Conservation (phyloP, 106 monocot species). For the Acanthochlamys bracteata region DNA sequence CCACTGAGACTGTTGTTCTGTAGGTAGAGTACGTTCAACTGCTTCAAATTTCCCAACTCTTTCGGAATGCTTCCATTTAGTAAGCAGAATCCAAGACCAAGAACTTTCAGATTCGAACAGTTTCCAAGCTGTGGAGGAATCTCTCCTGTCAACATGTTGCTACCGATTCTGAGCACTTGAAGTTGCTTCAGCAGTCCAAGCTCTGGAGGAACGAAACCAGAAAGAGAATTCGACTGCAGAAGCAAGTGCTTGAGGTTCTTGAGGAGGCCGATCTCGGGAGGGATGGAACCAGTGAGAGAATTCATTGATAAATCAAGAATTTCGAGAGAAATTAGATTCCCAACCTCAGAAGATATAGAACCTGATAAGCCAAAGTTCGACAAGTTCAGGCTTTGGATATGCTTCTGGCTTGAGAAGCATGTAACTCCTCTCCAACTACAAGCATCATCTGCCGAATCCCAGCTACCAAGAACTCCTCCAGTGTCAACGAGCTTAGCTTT, state of each 20-base stretch:
- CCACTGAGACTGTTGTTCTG: constrained; percentile 40
- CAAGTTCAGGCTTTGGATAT: constrained; percentile 52
- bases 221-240: constrained; percentile 70
- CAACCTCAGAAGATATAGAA: constrained; percentile 39
- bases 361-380: constrained; percentile 59
- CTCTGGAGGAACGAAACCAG: constrained; percentile 57
- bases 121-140: constrained; percentile 39
- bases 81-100: constrained; percentile 53
- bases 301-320: constrained; percentile 74
- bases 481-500: constrained; percentile 50
- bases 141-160: constrained; percentile 58
- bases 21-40: constrained; percentile 27
- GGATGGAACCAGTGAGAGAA: constrained; percentile 60
- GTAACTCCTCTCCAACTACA: constrained; percentile 72
- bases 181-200: constrained; percentile 40
- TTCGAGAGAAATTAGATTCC: constrained; percentile 41
- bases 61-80: constrained; percentile 53
- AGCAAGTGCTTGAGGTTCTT: constrained; percentile 41
- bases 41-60: constrained; percentile 39
- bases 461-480: constrained; percentile 35
- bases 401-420: constrained; percentile 18
- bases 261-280: constrained; percentile 48
- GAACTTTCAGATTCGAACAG: constrained; percentile 37
- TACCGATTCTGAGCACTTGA: constrained; percentile 58
- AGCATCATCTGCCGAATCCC: constrained; percentile 28